Evolutionary conservation across 768 basidiomycete genomes (phyloP), one percentile per base, ranked within the genome.

Genomic region (Lentinula boryana): DNA sequence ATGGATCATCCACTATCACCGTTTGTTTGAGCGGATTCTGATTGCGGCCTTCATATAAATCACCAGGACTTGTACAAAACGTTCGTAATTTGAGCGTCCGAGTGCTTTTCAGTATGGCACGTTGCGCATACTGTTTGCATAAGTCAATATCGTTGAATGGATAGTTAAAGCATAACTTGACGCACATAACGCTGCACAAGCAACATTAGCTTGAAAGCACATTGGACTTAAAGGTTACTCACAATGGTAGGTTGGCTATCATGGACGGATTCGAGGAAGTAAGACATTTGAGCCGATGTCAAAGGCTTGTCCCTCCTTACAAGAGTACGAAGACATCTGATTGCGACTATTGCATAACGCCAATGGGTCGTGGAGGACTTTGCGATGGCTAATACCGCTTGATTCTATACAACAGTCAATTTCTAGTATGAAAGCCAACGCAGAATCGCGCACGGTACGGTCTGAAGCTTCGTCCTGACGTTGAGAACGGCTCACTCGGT

Each of bases 11-110:
- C 2, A 88, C 72, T 3, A 76, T 68, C 43, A 90, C 72, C 7
- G 69, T 72, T 59, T 74, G 74, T 63, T 84, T 82, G 43, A 93
- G 77, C 1, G 90, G 91, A 67, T 94, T 93, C 61, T 78, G 77
- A 59, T 82, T 82, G 44, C 79, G 79, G 64, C 82, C 82, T 4
- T 89, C 71, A 9, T 84, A 82, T 16, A 94, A 73, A 62, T 87
- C 86, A 40, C 77, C 74, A 35, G 83, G 78, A 12, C 77, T 75
- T 1, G 69, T 72, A 62, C 84, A 85, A 53, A 85, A 82, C 1
- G 92, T 89, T 48, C 92, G 82, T n/a, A 95, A 67, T 72, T 94
- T 95, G 73, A 95, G 78, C 69, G 86, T 85, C 58, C 89, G 84
- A 6, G 88, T 76, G 32, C 83, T 80, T 70, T 93, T 93, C 79